Conservation (phyloP, 176 grass and related monocot species). For the Zoysia pacifica region DNA sequence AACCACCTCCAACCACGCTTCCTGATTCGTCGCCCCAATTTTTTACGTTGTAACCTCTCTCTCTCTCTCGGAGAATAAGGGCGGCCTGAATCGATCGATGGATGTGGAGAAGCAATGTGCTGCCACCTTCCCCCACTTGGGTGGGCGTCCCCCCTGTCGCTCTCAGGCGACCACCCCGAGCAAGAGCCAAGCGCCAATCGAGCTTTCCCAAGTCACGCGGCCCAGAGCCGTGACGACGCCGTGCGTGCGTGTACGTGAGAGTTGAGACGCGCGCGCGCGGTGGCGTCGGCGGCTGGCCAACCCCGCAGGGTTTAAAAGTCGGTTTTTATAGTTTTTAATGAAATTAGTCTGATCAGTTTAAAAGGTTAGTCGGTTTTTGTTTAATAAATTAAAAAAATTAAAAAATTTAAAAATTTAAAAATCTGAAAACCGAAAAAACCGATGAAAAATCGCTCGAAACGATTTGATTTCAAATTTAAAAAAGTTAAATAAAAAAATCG, state of each 20-base stretch:
- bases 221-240: not conserved
- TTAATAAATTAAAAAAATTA: too few relatives aligned
- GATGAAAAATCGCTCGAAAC: too few relatives aligned
- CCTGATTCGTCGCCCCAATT: constrained; percentile 26
- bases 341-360: too few relatives aligned
- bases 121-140: constrained; percentile 19
- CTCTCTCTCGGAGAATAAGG: not conserved
- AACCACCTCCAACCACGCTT: constrained; percentile 7
- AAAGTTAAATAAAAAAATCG: too few relatives aligned
- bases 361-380: too few relatives aligned
- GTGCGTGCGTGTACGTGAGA: not conserved
- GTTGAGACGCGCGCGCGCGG: not conserved
- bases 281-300: constrained; percentile 11
- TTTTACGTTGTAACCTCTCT: not conserved
- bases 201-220: too few relatives aligned
- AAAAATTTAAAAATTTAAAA: too few relatives aligned
- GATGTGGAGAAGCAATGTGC: not conserved
- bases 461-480: too few relatives aligned
- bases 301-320: too few relatives aligned
- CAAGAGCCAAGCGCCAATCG: not conserved
- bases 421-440: too few relatives aligned
- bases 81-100: not conserved
- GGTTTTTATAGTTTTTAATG: too few relatives aligned
- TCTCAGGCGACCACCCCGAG: constrained; percentile 37
- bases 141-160: constrained; percentile 36